Evolutionary conservation across 768 basidiomycete species (phyloP).

Genomic region (Tylopilus subfusipes): DNA sequence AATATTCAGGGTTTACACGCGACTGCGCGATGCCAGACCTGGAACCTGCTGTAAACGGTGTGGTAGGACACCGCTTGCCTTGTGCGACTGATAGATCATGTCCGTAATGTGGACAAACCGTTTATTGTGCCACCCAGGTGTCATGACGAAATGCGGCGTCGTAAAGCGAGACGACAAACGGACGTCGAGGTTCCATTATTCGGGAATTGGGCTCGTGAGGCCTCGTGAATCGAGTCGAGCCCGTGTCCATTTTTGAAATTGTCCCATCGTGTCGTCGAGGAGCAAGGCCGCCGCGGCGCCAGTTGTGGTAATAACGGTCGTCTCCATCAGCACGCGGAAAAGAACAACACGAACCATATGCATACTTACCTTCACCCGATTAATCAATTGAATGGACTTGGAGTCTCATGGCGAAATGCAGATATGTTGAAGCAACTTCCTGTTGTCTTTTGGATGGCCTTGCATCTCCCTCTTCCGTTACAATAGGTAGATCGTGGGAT

Average conservation of each 20-base stretch:
- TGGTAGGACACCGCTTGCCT: constrained; percentile 8
- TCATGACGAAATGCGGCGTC: background rate
- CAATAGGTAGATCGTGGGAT: background rate
- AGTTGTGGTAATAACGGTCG: no score
- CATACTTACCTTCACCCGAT: background rate
- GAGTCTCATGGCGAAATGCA: background rate
- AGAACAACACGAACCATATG: background rate
- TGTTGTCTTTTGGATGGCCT: no score
- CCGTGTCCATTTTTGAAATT: no score
- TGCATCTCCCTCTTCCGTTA: no score
- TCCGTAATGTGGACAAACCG: constrained; percentile 1
- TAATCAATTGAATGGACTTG: no score
- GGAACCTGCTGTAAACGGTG: background rate
- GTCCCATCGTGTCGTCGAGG: background rate
- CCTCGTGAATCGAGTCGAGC: no score
- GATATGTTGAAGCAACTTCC: background rate
- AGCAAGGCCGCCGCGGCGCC: no score
- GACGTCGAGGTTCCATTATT: background rate
- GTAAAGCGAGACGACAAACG: background rate
- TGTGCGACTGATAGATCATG: constrained; percentile 15
- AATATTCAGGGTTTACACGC: background rate
- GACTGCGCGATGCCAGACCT: background rate
- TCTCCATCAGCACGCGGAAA: no score
- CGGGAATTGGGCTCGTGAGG: no score
- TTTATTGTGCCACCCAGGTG: constrained; percentile 7